These are phyloP conservation scores for Botrytis sinoallii DNA, from an alignment of 2,329 filamentous ascomycete genomes.

Conservation along the genomic window DNA sequence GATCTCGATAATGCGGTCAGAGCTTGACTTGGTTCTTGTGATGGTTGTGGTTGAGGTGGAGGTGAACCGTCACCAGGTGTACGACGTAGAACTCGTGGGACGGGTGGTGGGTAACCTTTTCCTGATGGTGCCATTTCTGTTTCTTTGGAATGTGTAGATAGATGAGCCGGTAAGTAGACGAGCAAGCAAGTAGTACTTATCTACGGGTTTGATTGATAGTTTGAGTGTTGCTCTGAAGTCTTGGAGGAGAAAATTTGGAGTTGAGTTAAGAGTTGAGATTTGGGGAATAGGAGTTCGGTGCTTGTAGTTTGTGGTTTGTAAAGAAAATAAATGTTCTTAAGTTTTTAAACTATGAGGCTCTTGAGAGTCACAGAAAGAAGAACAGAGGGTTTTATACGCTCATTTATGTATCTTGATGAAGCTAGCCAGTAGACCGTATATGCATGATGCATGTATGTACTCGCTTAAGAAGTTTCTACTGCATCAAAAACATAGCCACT, in stretches of 20 bases:
- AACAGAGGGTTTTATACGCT: not conserved
- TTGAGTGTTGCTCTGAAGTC: not conserved
- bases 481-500: fast-evolving
- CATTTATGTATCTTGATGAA: not conserved
- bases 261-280: too few species aligned
- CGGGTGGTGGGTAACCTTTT: not conserved
- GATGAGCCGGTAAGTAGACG: not conserved
- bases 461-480: not conserved
- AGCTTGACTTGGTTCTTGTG: not conserved
- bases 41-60: not conserved
- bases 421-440: not conserved
- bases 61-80: not conserved
- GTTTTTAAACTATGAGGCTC: not conserved
- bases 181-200: not conserved
- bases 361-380: not conserved
- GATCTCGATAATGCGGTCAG: fast-evolving
- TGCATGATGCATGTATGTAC: not conserved
- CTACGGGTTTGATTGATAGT: fast-evolving
- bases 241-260: too few species aligned
- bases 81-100: not conserved
- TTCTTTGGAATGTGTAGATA: not conserved
- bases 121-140: not conserved
- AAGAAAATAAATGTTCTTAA: not conserved
- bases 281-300: too few species aligned
- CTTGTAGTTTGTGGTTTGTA: not conserved